phyloP scores from a whole-genome alignment of 2,329 filamentous ascomycete genomes.

The Epichloe typhina region DNA sequence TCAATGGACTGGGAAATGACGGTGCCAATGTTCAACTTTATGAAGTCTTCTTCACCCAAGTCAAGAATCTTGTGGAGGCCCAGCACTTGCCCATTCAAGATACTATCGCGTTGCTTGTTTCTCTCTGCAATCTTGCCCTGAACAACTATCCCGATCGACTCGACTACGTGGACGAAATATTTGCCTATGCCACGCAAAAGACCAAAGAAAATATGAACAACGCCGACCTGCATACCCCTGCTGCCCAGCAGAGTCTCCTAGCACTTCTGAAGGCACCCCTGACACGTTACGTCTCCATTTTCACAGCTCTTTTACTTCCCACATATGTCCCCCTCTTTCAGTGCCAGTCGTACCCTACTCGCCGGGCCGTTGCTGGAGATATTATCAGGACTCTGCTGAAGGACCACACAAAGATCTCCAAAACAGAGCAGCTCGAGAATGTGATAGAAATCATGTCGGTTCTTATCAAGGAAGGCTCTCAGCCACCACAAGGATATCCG shows the following conservation, averaged over 20 bases:
- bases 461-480: conserved; percentile 83
- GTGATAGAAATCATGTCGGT: conserved; percentile 82
- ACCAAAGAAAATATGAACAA: conserved; percentile 84
- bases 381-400: conserved; percentile 72
- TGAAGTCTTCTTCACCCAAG: conserved; percentile 94
- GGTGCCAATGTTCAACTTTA: conserved; percentile 74
- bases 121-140: conserved; percentile 79
- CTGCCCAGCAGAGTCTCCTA: conserved; percentile 78
- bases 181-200: conserved; percentile 78
- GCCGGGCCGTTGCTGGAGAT: conserved; percentile 80
- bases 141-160: conserved; percentile 90
- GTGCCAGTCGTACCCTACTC: conserved; percentile 83
- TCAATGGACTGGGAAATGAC: conserved; percentile 29
- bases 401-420: conserved; percentile 68
- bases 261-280: conserved; percentile 83
- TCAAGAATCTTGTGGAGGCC: conserved; percentile 82
- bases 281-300: conserved; percentile 81
- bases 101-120: conserved; percentile 87
- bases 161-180: conserved; percentile 90
- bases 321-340: conserved; percentile 84
- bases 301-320: conserved; percentile 87
- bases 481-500: conserved; percentile 71
- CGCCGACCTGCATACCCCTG: conserved; percentile 81
- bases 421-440: conserved; percentile 68
- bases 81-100: conserved; percentile 89